A percentile compares a stretch with the other conserved stretches of the same genome.
Evolutionary conservation across 2,329 filamentous ascomycete species (phyloP).

Genomic region (Colletotrichum destructivum): DNA sequence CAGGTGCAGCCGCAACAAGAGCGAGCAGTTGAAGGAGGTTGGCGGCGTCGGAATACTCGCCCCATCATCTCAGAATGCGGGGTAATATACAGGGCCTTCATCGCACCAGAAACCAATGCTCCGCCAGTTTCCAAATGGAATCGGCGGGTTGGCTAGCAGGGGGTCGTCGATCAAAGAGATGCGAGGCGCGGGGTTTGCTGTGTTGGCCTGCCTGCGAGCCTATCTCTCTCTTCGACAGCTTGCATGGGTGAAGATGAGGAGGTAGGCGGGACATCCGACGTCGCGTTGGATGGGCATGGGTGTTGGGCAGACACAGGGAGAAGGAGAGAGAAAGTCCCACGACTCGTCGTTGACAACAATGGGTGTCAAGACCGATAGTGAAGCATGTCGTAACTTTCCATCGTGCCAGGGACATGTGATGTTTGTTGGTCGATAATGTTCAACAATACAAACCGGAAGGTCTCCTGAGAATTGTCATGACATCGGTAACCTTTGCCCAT

Average conservation of each 20-base stretch:
- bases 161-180: conserved; percentile 2
- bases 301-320: too few species aligned
- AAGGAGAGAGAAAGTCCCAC: neutral
- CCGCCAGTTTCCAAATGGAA: conserved; percentile 11
- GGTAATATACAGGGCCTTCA: conserved; percentile 2
- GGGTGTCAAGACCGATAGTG: neutral
- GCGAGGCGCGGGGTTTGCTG: neutral
- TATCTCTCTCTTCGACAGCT: neutral
- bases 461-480: conserved; percentile 10
- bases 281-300: neutral
- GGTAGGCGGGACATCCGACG: neutral
- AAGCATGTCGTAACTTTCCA: neutral
- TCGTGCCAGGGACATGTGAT: neutral
- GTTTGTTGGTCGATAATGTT: neutral
- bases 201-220: conserved; percentile 4
- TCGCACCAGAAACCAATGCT: neutral
- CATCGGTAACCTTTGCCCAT: neutral
- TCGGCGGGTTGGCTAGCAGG: neutral
- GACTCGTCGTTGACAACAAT: neutral
- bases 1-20: neutral
- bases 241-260: neutral
- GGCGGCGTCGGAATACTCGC: conserved; percentile 5
- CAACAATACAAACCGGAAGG: neutral
- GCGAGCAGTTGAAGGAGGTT: neutral
- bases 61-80: conserved; percentile 9